Evolutionary conservation across 345 rosid genomes (phyloP), one percentile per base, ranked within the genome.

Genomic region (Crucihimalaya himalaica): DNA sequence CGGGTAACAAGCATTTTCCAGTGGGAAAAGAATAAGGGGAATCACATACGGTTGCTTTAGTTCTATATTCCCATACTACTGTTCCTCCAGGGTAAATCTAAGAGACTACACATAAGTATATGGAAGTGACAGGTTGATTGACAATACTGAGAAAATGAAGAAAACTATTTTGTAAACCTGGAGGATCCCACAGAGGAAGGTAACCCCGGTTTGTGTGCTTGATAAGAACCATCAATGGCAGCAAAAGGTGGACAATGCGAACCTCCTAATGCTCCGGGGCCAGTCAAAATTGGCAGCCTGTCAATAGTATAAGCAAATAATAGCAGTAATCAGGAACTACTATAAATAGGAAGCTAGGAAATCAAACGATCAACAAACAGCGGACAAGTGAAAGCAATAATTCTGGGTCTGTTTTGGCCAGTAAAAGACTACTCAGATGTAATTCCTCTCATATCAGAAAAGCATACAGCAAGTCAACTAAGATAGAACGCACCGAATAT

Each of bases 251-350:
- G 71, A 82, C 90, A 85, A 80, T 91, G 88, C 12, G 91, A 28
- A 28, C 87, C 85, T 53, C 95, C 95, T 67, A 94, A 78, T 58
- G 91, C 87, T 77, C 97, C 96, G 31, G 96, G 88, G 72, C 96
- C 90, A 23, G 97, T 75, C 52, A 94, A 74, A 79, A 93, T 84
- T 35, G 98, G 98, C 67, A 91, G 78, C 98, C 98, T 93, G 78
- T 63, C 75, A 74, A 80, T 51, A 63, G 78, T 6, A 45, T 45
- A 45, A 55, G 48, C 16, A 65, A 65, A 23, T 4, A 34, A 23
- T 63, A 8, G 47, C 31, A 64, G 35, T 63, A 13, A 52, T 52
- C 45, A 51, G 69, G 31, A 37, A 51, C 53, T 16, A 37, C 37
- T 37, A 19, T 19, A 56, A 65, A 47, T 58, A 48, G 50, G 27